Percentiles rank a stretch among this genome's conserved stretches.
Conservation (phyloP, 495 filamentous ascomycete species). For the Daldinia decipiens region DNA sequence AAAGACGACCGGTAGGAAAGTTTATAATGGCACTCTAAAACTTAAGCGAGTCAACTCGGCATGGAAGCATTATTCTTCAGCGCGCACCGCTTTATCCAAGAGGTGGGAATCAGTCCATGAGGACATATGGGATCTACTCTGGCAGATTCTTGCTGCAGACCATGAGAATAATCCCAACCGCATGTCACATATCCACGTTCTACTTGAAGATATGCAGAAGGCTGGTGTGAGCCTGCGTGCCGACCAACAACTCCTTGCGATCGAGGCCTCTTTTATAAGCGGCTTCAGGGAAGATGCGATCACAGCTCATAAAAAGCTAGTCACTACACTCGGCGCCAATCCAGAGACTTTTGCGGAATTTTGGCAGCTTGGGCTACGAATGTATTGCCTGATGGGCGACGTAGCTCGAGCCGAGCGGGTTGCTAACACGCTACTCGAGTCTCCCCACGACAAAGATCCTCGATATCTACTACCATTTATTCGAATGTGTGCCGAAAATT, state of each 20-base stretch:
- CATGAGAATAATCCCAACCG: slow-evolving; percentile 59
- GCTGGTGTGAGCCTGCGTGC: slow-evolving; percentile 62
- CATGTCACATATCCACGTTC: slow-evolving; percentile 66
- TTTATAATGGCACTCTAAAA: neutral
- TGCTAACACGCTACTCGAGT: slow-evolving; percentile 66
- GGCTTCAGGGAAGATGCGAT: slow-evolving; percentile 69
- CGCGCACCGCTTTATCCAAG: slow-evolving; percentile 55
- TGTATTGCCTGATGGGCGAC: slow-evolving; percentile 69
- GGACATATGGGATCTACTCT: slow-evolving; percentile 65
- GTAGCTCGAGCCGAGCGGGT: slow-evolving; percentile 71
- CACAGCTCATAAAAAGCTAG: slow-evolving; percentile 70
- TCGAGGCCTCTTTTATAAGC: slow-evolving; percentile 70
- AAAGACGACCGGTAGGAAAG: slow-evolving; percentile 33
- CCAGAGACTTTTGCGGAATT: slow-evolving; percentile 65
- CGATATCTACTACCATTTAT: slow-evolving; percentile 76
- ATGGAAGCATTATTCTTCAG: slow-evolving; percentile 58
- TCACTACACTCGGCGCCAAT: slow-evolving; percentile 61
- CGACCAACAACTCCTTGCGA: slow-evolving; percentile 69
- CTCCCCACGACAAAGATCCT: slow-evolving; percentile 58
- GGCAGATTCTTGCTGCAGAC: slow-evolving; percentile 57
- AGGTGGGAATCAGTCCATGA: slow-evolving; percentile 59
- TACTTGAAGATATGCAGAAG: slow-evolving; percentile 70
- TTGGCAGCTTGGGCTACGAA: slow-evolving; percentile 74
- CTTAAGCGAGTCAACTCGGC: slow-evolving; percentile 44
- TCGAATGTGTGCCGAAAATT: slow-evolving; percentile 53